Conservation (phyloP, 108 stramenopile genomes). For the Mayamaea pseudoterrestris region DNA sequence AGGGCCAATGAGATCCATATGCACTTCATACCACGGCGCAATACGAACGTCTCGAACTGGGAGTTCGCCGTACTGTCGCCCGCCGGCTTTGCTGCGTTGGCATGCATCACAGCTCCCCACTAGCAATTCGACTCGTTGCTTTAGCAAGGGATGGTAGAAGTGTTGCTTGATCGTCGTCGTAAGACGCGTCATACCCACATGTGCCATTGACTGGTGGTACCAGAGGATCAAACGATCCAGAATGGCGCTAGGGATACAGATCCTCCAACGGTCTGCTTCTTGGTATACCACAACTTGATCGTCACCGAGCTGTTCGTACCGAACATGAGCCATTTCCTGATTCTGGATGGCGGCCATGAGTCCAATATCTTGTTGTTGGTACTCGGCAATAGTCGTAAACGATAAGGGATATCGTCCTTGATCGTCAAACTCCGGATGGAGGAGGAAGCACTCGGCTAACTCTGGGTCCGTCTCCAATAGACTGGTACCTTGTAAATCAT, state of each 20-base stretch:
- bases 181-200: slow-evolving; percentile 11
- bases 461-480: too few relatives aligned
- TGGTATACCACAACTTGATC: slow-evolving; percentile 12
- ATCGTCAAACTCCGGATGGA: neutral
- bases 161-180: slow-evolving; percentile 4
- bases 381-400: neutral
- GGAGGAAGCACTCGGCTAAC: too few relatives aligned
- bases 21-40: slow-evolving; percentile 15
- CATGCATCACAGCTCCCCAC: slow-evolving; percentile 14
- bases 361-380: neutral
- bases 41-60: slow-evolving; percentile 5
- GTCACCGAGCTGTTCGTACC: too few relatives aligned
- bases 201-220: slow-evolving; percentile 21
- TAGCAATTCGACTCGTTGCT: neutral
- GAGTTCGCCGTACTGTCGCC: slow-evolving; percentile 17
- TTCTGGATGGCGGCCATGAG: slow-evolving; percentile 1
- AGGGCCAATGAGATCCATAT: slow-evolving; percentile 29
- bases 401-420: neutral
- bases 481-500: too few relatives aligned
- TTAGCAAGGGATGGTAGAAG: slow-evolving; percentile 5
- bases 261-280: slow-evolving; percentile 27
- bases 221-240: slow-evolving; percentile 8
- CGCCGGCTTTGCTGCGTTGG: slow-evolving; percentile 11
- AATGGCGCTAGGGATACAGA: slow-evolving; percentile 16
- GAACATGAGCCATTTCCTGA: too few relatives aligned